phyloP scores from a whole-genome alignment of 148 eudicot genomes.

The Cornus florida region DNA sequence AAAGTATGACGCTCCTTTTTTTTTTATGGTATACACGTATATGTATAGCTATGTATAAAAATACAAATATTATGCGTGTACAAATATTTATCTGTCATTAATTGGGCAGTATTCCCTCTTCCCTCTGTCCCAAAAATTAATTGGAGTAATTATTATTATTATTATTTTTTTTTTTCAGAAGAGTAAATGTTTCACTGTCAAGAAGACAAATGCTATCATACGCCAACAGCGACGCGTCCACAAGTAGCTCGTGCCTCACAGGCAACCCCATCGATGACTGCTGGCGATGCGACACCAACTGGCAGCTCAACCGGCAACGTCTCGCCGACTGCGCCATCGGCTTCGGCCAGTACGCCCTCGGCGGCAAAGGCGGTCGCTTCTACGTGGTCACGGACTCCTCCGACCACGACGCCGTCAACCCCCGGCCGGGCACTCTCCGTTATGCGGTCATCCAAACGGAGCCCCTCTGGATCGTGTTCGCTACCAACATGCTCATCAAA shows the following conservation, averaged over 20 bases:
- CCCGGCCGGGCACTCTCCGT: slow-evolving; percentile 79
- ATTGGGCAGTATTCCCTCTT: background rate
- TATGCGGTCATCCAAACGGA: slow-evolving; percentile 75
- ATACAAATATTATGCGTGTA: too few species aligned
- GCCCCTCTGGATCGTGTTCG: slow-evolving; percentile 86
- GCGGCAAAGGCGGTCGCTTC: slow-evolving; percentile 82
- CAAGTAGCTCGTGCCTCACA: slow-evolving; percentile 38
- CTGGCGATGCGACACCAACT: slow-evolving; percentile 86
- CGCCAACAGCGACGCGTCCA: slow-evolving; percentile 24
- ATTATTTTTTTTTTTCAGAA: slow-evolving; percentile 34
- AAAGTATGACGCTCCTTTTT: background rate
- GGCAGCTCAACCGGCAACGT: slow-evolving; percentile 76
- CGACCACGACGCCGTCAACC: slow-evolving; percentile 72
- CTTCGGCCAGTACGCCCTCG: slow-evolving; percentile 79
- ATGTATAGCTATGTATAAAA: too few species aligned
- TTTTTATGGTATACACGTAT: too few species aligned
- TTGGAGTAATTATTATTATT: too few species aligned
- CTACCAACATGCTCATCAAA: slow-evolving; percentile 72
- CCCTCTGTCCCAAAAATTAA: too few species aligned
- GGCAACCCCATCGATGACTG: slow-evolving; percentile 94
- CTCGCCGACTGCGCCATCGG: slow-evolving; percentile 86
- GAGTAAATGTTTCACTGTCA: slow-evolving; percentile 61
- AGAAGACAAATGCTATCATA: slow-evolving; percentile 55
- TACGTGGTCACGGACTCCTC: slow-evolving; percentile 81
- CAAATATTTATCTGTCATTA: background rate